phyloP scores from a whole-genome alignment of 495 filamentous ascomycete species.

The Tetracladium setigerum region DNA sequence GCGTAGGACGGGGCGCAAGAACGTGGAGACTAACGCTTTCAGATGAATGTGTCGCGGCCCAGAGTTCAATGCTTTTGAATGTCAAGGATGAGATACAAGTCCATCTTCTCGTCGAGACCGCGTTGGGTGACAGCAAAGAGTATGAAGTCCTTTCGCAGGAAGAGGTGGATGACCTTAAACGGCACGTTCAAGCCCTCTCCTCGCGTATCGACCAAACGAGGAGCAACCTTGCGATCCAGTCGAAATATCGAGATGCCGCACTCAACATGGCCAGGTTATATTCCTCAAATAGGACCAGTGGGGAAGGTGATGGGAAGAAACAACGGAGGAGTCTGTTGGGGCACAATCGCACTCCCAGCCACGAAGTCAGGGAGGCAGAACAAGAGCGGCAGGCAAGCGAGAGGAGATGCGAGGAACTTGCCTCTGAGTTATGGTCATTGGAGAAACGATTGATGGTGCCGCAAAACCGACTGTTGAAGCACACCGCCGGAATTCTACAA shows the following conservation, averaged over 20 bases:
- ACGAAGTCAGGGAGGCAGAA: conserved; percentile 50
- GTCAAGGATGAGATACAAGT: conserved; percentile 51
- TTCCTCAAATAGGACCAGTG: conserved; percentile 34
- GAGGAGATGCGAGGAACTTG: conserved; percentile 77
- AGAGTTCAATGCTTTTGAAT: conserved; percentile 34
- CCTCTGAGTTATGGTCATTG: conserved; percentile 67
- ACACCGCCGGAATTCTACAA: conserved; percentile 86
- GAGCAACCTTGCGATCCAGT: conserved; percentile 81
- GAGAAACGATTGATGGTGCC: conserved; percentile 66
- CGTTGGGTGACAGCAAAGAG: conserved; percentile 73
- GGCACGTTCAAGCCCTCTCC: conserved; percentile 60
- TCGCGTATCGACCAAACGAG: conserved; percentile 71
- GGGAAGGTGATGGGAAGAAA: conserved; percentile 22
- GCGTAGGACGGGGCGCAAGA: background rate
- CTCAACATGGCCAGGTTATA: conserved; percentile 75
- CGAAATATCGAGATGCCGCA: conserved; percentile 89
- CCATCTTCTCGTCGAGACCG: conserved; percentile 90
- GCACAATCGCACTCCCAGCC: conserved; percentile 32
- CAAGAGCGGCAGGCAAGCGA: conserved; percentile 67
- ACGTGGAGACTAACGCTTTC: conserved; percentile 1
- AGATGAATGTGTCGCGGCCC: conserved; percentile 18
- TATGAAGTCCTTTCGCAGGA: conserved; percentile 84
- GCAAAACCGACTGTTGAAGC: conserved; percentile 68
- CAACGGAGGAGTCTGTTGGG: conserved; percentile 48
- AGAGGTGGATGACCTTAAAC: conserved; percentile 87